phyloP scores from a whole-genome alignment of 1,284 basidiomycete genomes.

The Austropuccinia psidii region DNA sequence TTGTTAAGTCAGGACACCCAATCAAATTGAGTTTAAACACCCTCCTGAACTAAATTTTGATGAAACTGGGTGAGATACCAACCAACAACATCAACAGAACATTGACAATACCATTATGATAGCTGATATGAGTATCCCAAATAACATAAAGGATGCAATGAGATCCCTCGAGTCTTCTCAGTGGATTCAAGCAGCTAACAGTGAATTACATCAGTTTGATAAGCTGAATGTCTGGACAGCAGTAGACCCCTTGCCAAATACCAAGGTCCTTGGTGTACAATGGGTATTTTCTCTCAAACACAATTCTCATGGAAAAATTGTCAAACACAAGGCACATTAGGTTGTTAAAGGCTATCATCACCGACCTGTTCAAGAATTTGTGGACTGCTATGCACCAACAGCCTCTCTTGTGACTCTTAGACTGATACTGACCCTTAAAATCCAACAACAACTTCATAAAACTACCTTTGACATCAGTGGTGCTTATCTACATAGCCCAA shows the following conservation, averaged over 20 bases:
- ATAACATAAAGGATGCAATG: too few relatives aligned
- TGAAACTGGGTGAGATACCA: too few relatives aligned
- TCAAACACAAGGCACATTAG: background rate
- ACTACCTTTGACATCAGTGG: background rate
- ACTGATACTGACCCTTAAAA: background rate
- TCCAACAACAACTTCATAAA: background rate
- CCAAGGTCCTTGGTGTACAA: background rate
- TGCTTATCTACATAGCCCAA: background rate
- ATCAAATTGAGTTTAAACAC: too few relatives aligned
- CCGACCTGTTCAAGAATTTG: background rate
- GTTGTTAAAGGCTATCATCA: background rate
- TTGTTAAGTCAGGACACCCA: too few relatives aligned
- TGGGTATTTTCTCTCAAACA: background rate
- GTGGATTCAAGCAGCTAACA: too few relatives aligned
- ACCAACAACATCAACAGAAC: too few relatives aligned
- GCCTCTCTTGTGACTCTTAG: background rate
- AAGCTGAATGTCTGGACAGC: background rate
- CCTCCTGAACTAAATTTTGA: too few relatives aligned
- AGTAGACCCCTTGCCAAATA: background rate
- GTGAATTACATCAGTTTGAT: too few relatives aligned
- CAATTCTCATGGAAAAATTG: background rate
- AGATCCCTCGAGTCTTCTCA: too few relatives aligned
- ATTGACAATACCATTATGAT: too few relatives aligned
- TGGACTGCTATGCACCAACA: background rate
- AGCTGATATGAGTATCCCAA: too few relatives aligned